Base-by-base conservation (phyloP, 2,329 filamentous ascomycete genomes). In the Nannizziopsis barbatae region DNA sequence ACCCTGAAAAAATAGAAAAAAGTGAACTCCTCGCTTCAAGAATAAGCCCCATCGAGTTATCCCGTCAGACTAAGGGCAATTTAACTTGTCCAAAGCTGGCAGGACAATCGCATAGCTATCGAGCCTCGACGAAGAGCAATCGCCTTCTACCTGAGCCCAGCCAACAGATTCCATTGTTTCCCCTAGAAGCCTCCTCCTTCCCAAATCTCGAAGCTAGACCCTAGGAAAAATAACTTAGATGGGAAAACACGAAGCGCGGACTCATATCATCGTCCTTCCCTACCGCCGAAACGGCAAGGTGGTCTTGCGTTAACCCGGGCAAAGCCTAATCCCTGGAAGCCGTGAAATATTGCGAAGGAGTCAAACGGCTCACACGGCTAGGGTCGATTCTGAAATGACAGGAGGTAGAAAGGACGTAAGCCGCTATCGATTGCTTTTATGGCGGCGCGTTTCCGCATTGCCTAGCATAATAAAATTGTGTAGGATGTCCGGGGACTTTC, bases 21-120 rank as follows among this genome's bases (percentile, higher is more conserved):
- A 58, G 57, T 67, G 73, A 73, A 77, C 84, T 84, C 84, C 87
- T 95, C 88, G 89, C 84, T 78, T 88, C 90, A 84, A 95, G 87
- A 95, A 95, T 96, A 88, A 95, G 90, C 90, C 90, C 90, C 90
- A 94, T 96, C 88, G 89, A 95, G 90, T 96, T 93, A 95, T 86
- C 76, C 70, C 67, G 64, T 62, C 56, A 48, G 56, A 56, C 56
- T 49, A 53, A 47, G 52, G 52, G 56, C 52, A 52, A 40, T 52
- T 35, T 15, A 46, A 3, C 15, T 12, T 36, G 9, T 17, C 35
- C 49, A 42, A 45, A 35, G 22, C 14, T 44, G 59, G 65, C 70
- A 64, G 72, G 60, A 85, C 86, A 95, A 95, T 95, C 90, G 89
- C 90, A 95, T 96, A 81, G 84, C 90, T 95, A 80, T 94, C 75